These are phyloP conservation scores for Lachancea nothofagi DNA, from an alignment of 805 yeast species.

Conservation along the genomic window DNA sequence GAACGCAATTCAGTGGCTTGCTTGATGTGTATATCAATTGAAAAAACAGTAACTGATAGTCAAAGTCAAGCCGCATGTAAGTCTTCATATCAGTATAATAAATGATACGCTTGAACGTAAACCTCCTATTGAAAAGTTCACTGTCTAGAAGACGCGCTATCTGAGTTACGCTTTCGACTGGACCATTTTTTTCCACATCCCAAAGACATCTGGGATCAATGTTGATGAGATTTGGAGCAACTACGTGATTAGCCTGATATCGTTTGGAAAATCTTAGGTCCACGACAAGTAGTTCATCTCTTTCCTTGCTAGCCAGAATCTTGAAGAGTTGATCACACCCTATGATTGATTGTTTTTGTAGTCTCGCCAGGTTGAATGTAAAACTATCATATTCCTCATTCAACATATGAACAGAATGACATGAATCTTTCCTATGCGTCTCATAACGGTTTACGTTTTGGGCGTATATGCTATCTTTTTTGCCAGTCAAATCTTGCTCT, in stretches of 20 bases:
- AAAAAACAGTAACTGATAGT: constrained; percentile 32
- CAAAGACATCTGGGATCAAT: constrained; percentile 37
- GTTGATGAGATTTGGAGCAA: constrained; percentile 35
- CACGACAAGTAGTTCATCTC: constrained; percentile 33
- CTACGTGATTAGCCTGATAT: constrained; percentile 34
- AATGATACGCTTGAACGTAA: constrained; percentile 34
- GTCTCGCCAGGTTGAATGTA: constrained; percentile 23
- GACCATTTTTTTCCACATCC: constrained; percentile 22
- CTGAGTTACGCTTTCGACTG: constrained; percentile 31
- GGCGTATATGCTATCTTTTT: neutral
- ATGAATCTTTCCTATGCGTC: constrained; percentile 36
- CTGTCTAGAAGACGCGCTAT: constrained; percentile 25
- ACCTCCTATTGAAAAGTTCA: constrained; percentile 27
- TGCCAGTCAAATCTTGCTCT: neutral
- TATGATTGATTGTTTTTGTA: constrained; percentile 48
- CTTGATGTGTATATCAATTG: constrained; percentile 22
- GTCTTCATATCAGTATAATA: constrained; percentile 37
- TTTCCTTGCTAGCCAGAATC: constrained; percentile 42
- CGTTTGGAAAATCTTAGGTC: constrained; percentile 37
- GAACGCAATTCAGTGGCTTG: constrained; percentile 17
- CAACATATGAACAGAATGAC: constrained; percentile 37
- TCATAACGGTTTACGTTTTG: constrained; percentile 12
- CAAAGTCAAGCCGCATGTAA: constrained; percentile 27
- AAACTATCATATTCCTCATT: constrained; percentile 20
- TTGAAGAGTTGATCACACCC: constrained; percentile 40